phyloP scores from a whole-genome alignment of 768 basidiomycete species.

The Tulasnella sp. region DNA sequence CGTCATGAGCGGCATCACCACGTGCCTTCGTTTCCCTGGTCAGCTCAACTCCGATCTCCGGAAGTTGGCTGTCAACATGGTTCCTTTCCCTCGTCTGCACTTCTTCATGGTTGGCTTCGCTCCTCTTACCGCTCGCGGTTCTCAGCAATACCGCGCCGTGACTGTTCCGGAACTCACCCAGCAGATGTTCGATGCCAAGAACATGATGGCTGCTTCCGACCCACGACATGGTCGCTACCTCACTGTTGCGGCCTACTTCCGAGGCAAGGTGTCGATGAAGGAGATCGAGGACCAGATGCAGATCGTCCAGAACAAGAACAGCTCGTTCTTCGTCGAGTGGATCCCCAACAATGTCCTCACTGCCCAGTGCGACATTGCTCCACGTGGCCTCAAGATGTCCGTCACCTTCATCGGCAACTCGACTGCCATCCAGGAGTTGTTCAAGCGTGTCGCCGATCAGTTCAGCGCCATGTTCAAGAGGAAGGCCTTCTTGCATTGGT shows the following conservation, averaged over 20 bases:
- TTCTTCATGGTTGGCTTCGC: constrained; percentile 99
- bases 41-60: constrained; percentile 98
- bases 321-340: constrained; percentile 98
- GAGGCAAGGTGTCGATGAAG: constrained; percentile 99
- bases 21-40: constrained; percentile 98
- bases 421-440: constrained; percentile 94
- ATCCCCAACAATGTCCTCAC: constrained; percentile 99
- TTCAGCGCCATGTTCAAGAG: constrained; percentile 59
- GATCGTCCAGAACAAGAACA: constrained; percentile 95
- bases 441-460: constrained; percentile 98
- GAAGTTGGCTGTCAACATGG: constrained; percentile 99
- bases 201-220: constrained; percentile 99
- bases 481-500: constrained; percentile 99
- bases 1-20: constrained; percentile 98
- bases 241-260: constrained; percentile 96
- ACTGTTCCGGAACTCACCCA: constrained; percentile 96
- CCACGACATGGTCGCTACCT: constrained; percentile 97
- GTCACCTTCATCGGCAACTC: constrained; percentile 98
- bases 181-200: constrained; percentile 99
- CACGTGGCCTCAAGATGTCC: constrained; percentile 75
- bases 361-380: constrained; percentile 97
- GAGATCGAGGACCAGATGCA: constrained; percentile 99
- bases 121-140: constrained; percentile 88
- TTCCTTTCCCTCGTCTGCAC: constrained; percentile 98
- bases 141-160: constrained; percentile 93